These are phyloP conservation scores for Monosporozyma yasuniensis DNA, from an alignment of 805 yeast species.

Conservation along the genomic window DNA sequence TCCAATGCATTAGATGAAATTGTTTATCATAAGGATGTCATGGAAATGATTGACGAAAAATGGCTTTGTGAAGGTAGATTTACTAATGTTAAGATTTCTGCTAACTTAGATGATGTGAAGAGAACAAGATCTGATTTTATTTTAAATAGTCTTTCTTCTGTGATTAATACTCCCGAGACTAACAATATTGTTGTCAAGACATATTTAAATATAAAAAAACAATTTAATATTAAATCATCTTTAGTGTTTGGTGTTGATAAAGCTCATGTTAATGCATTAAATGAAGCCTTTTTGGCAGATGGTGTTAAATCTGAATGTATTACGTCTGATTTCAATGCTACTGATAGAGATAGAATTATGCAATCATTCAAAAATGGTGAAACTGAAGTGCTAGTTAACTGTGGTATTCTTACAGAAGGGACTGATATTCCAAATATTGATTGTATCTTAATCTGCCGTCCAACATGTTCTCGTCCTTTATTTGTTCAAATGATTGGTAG, in stretches of 20 bases:
- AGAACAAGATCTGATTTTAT: constrained; percentile 49
- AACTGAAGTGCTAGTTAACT: constrained; percentile 71
- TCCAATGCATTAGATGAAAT: constrained; percentile 59
- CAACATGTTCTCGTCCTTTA: constrained; percentile 65
- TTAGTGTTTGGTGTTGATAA: constrained; percentile 73
- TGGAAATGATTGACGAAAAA: constrained; percentile 56
- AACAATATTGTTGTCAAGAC: constrained; percentile 50
- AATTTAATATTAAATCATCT: constrained; percentile 43
- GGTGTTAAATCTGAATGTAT: constrained; percentile 68
- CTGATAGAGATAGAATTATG: constrained; percentile 44
- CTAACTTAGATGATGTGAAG: constrained; percentile 35
- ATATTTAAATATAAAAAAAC: constrained; percentile 37
- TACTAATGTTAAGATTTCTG: constrained; percentile 44
- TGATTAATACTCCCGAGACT: constrained; percentile 44
- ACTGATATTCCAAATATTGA: constrained; percentile 90
- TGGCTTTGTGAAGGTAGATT: constrained; percentile 66
- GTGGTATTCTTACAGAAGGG: constrained; percentile 89
- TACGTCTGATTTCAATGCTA: constrained; percentile 51
- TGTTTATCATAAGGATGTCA: constrained; percentile 56
- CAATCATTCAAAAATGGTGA: constrained; percentile 52
- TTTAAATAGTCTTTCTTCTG: constrained; percentile 40
- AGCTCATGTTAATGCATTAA: constrained; percentile 50
- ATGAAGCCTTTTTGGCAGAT: constrained; percentile 41
- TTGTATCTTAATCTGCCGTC: constrained; percentile 66
- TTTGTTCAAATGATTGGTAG: constrained; percentile 86